These are phyloP conservation scores for Alternaria hordeiaustralica DNA, from an alignment of 2,329 filamentous ascomycete species.

Conservation along the genomic window DNA sequence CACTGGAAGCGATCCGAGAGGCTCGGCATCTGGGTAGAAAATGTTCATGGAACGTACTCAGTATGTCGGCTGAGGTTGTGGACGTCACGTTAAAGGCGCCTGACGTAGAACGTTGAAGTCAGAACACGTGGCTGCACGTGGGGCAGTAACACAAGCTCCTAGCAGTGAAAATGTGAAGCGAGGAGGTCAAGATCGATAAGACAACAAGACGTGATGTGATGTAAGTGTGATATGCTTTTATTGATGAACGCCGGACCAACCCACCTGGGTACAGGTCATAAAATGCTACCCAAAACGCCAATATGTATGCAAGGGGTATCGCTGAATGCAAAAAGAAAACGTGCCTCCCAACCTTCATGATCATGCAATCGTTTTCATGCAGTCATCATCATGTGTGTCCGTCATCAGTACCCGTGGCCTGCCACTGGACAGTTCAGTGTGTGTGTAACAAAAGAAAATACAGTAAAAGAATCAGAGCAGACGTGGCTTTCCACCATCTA, in stretches of 20 bases:
- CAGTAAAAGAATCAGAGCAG: not conserved
- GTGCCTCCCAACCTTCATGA: not conserved
- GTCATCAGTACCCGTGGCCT: slow-evolving; percentile 8
- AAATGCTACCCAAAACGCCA: slow-evolving; percentile 15
- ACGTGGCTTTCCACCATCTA: not conserved
- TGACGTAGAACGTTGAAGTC: not conserved
- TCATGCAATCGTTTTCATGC: not conserved
- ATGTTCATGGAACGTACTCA: not conserved
- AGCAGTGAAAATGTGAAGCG: not conserved
- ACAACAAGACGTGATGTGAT: no score
- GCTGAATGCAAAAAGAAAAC: not conserved
- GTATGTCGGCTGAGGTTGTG: not conserved
- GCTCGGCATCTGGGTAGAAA: not conserved
- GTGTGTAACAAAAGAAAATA: slow-evolving; percentile 1
- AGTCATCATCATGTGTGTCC: not conserved
- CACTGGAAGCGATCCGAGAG: not conserved
- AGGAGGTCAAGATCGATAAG: not conserved
- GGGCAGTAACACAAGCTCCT: not conserved
- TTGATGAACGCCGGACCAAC: not conserved
- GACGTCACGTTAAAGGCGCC: not conserved
- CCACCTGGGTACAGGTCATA: not conserved
- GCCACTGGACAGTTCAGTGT: slow-evolving; percentile 4
- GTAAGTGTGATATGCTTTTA: not conserved
- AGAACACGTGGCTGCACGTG: not conserved
- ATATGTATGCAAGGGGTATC: slow-evolving; percentile 25